These are phyloP conservation scores for Psilocybe subaeruginosa DNA, from an alignment of 768 basidiomycete species.

Conservation along the genomic window DNA sequence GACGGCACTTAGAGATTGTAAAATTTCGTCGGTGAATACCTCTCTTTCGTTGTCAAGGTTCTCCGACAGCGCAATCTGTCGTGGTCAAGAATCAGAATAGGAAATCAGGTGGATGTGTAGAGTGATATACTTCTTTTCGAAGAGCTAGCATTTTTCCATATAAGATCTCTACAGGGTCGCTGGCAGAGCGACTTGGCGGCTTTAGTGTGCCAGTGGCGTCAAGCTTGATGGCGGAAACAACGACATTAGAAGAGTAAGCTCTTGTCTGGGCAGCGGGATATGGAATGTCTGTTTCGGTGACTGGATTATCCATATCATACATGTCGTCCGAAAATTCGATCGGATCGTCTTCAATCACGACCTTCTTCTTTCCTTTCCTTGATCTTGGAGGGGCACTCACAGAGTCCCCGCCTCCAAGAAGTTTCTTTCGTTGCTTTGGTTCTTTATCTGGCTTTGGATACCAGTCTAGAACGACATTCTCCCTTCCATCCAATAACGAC, in stretches of 20 bases:
- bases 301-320: constrained; percentile 14
- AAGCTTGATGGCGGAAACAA: constrained; percentile 5
- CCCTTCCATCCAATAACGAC: constrained; percentile 26
- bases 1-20: constrained; percentile 39
- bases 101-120: neutral
- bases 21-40: constrained; percentile 35
- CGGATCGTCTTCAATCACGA: constrained; percentile 32
- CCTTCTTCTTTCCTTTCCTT: constrained; percentile 29
- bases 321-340: constrained; percentile 35
- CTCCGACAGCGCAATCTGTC: constrained; percentile 31
- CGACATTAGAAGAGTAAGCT: too few species aligned
- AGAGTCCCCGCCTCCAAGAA: constrained; percentile 19
- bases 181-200: neutral
- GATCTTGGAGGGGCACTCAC: constrained; percentile 24
- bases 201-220: constrained; percentile 9
- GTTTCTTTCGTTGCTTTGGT: constrained; percentile 21
- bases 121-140: constrained; percentile 25
- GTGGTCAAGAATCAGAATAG: constrained; percentile 8
- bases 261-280: neutral
- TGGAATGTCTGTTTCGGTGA: neutral
- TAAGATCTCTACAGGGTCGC: constrained; percentile 21
- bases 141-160: constrained; percentile 28
- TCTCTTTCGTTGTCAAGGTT: constrained; percentile 29
- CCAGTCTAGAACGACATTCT: constrained; percentile 32
- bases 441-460: constrained; percentile 32